Conservation (phyloP, 2,329 filamentous ascomycete genomes). For the Colletotrichum lini region DNA sequence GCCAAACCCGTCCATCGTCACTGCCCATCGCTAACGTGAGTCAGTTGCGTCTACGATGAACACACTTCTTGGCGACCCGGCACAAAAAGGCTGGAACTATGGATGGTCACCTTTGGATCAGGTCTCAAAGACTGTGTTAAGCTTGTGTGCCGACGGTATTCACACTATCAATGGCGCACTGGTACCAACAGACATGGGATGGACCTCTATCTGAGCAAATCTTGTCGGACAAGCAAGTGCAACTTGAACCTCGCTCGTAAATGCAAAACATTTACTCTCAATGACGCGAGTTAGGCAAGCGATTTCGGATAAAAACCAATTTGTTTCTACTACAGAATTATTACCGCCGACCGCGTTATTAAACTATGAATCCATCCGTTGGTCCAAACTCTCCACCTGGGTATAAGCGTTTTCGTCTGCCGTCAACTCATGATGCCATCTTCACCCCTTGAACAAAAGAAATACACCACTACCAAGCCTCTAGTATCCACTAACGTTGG, state of each 20-base stretch:
- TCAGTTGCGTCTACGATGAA: slow-evolving; percentile 25
- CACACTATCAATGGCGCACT: slow-evolving; percentile 35
- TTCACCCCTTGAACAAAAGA: slow-evolving; percentile 25
- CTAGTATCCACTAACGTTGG: slow-evolving; percentile 32
- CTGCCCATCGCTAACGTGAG: not conserved
- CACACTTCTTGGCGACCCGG: slow-evolving; percentile 12
- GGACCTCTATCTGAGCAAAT: slow-evolving; percentile 21
- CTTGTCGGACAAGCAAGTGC: too few species aligned
- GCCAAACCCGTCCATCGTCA: not conserved
- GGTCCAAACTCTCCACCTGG: slow-evolving; percentile 22
- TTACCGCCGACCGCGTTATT: slow-evolving; percentile 32
- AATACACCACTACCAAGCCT: not conserved
- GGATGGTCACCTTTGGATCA: slow-evolving; percentile 31
- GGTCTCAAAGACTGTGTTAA: slow-evolving; percentile 33
- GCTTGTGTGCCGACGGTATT: slow-evolving; percentile 30
- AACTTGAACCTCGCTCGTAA: too few species aligned
- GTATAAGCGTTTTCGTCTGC: slow-evolving; percentile 41
- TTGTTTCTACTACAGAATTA: slow-evolving; percentile 25
- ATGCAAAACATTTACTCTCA: too few species aligned
- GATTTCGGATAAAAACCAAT: not conserved
- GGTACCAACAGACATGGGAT: slow-evolving; percentile 33
- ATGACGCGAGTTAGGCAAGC: rapidly evolving
- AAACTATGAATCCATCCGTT: not conserved
- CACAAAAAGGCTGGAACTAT: slow-evolving; percentile 23
- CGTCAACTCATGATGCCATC: slow-evolving; percentile 21